Evolutionary conservation across 768 basidiomycete genomes (phyloP).

Genomic region (Multifurca ochricompacta): DNA sequence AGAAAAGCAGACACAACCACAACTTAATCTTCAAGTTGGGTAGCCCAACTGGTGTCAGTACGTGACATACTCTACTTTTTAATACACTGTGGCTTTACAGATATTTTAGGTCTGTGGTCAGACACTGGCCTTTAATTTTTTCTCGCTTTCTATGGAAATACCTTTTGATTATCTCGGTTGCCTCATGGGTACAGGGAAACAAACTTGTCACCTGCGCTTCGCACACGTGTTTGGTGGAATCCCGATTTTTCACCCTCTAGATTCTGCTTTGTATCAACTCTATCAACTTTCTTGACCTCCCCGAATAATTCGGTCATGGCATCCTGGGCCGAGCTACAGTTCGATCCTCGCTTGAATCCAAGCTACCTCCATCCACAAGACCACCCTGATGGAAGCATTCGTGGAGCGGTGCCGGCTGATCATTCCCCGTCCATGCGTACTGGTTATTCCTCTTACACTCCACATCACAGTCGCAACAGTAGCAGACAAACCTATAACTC

Average conservation of each 20-base stretch:
- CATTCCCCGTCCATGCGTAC: conserved; percentile 1
- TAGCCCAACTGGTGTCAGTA: no score
- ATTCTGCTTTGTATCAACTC: conserved; percentile 1
- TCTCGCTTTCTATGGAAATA: not conserved
- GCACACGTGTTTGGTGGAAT: conserved; percentile 15
- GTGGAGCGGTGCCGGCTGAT: conserved; percentile 7
- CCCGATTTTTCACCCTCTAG: not conserved
- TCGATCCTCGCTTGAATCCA: not conserved
- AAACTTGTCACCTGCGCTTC: conserved; percentile 10
- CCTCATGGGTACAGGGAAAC: conserved; percentile 14
- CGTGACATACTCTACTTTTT: no score
- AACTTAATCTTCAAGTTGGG: no score
- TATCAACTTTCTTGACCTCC: not conserved
- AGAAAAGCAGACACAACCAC: no score
- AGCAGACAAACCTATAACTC: conserved; percentile 8
- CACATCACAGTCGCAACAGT: conserved; percentile 13
- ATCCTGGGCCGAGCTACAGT: conserved; percentile 10
- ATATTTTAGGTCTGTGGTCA: no score
- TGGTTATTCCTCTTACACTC: not conserved
- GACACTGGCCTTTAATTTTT: not conserved
- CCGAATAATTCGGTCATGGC: not conserved
- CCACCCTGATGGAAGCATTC: not conserved
- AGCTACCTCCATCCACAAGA: not conserved
- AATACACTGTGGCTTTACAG: no score
- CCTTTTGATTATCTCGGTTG: not conserved